Evolutionary conservation across 2,329 filamentous ascomycete species (phyloP).

Genomic region (Verticillium tricorpus): DNA sequence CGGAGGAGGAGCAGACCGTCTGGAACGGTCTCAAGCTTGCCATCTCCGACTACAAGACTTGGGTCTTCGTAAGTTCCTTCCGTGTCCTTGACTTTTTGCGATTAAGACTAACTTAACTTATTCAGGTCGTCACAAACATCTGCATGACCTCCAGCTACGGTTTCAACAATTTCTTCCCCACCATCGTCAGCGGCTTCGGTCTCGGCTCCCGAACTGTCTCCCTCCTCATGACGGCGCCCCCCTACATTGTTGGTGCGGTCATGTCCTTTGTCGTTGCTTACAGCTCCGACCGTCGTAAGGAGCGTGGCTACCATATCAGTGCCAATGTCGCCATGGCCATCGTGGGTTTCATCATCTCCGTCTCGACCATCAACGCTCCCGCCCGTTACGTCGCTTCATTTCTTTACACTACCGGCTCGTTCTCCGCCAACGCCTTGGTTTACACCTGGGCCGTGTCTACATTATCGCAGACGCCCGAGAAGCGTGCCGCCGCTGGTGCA

Average conservation of each 20-base stretch:
- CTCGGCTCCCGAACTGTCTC: constrained; percentile 54
- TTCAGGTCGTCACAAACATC: constrained; percentile 34
- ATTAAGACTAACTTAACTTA: neutral
- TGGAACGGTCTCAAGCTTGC: constrained; percentile 43
- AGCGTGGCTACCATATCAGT: constrained; percentile 56
- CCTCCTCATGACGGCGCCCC: constrained; percentile 50
- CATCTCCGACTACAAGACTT: constrained; percentile 44
- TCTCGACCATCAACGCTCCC: constrained; percentile 45
- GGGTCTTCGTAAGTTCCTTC: constrained; percentile 40
- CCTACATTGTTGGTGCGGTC: constrained; percentile 50
- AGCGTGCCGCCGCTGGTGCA: constrained; percentile 26
- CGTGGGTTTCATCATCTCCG: constrained; percentile 53
- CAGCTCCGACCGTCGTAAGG: constrained; percentile 56
- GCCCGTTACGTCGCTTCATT: constrained; percentile 51
- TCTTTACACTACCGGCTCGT: constrained; percentile 25
- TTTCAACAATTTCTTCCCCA: constrained; percentile 64
- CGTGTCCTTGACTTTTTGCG: no score
- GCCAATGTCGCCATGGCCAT: constrained; percentile 51
- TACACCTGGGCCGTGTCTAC: constrained; percentile 27
- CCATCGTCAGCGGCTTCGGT: constrained; percentile 49
- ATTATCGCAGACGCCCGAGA: constrained; percentile 29
- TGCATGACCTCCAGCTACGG: constrained; percentile 53
- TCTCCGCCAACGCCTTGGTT: constrained; percentile 26
- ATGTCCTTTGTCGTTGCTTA: constrained; percentile 54
- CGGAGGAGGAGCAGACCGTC: constrained; percentile 19